phyloP scores from a whole-genome alignment of 2,329 filamentous ascomycete genomes.

The Zymoseptoria ardabiliae region DNA sequence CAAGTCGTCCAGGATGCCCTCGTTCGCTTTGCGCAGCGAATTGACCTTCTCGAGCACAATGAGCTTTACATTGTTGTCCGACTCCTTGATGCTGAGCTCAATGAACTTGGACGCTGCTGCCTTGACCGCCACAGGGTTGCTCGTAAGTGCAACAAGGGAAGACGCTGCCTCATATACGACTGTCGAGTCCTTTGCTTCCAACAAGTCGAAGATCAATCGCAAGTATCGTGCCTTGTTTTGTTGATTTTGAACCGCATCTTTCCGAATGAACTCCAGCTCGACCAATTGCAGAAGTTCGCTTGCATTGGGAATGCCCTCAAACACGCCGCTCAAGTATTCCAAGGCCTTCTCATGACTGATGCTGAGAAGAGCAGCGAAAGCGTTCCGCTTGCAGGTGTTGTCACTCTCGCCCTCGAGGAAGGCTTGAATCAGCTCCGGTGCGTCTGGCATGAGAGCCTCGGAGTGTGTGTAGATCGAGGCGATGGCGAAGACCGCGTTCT shows the following conservation, averaged over 20 bases:
- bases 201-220: slow-evolving; percentile 88
- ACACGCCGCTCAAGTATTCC: slow-evolving; percentile 77
- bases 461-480: slow-evolving; percentile 88
- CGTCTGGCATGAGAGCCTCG: slow-evolving; percentile 87
- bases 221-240: slow-evolving; percentile 95
- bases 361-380: slow-evolving; percentile 80
- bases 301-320: slow-evolving; percentile 88
- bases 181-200: slow-evolving; percentile 87
- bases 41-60: slow-evolving; percentile 95
- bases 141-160: slow-evolving; percentile 85
- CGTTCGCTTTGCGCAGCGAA: slow-evolving; percentile 76
- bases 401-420: slow-evolving; percentile 91
- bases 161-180: slow-evolving; percentile 97
- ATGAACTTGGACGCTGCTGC: slow-evolving; percentile 94
- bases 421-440: slow-evolving; percentile 78
- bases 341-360: slow-evolving; percentile 93
- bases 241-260: slow-evolving; percentile 89
- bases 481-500: slow-evolving; percentile 94
- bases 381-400: slow-evolving; percentile 94
- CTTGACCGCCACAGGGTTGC: slow-evolving; percentile 95
- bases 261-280: slow-evolving; percentile 94
- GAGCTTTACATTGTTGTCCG: slow-evolving; percentile 98
- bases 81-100: slow-evolving; percentile 92
- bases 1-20: slow-evolving; percentile 84
- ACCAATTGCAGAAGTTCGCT: slow-evolving; percentile 90